phyloP scores from a whole-genome alignment of 2,329 filamentous ascomycete genomes.

The Botryotinia calthae region DNA sequence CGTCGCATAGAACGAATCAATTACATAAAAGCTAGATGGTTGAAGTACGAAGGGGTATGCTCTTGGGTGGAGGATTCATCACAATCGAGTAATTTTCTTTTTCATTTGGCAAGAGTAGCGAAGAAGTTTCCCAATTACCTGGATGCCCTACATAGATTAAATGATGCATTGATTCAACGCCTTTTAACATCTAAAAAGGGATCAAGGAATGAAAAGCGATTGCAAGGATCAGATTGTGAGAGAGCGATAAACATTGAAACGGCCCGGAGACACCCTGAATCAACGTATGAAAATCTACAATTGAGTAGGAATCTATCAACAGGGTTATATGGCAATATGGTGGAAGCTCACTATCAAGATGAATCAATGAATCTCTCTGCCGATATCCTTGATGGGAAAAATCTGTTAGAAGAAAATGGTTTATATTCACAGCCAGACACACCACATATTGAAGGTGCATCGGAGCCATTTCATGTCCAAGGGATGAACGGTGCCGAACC shows the following conservation, averaged over 20 bases:
- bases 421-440: not conserved
- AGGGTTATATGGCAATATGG: not conserved
- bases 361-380: not conserved
- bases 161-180: not conserved
- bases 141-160: not conserved
- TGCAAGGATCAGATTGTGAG: not conserved
- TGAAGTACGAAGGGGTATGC: not conserved
- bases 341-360: not conserved
- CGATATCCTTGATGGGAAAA: not conserved
- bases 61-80: not conserved
- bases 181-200: not conserved
- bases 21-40: not conserved
- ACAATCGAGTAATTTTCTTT: not conserved
- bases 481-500: not conserved
- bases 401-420: not conserved
- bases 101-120: slow-evolving; percentile 3
- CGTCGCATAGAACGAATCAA: not conserved
- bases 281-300: not conserved
- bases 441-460: not conserved
- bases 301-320: not conserved
- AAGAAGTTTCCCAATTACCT: not conserved
- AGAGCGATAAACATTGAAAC: not conserved
- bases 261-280: not conserved
- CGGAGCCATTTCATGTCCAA: not conserved
- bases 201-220: not conserved